Evolutionary conservation across 164 flowering plant species (phyloP).

Genomic region (Dillenia suffruticosa): DNA sequence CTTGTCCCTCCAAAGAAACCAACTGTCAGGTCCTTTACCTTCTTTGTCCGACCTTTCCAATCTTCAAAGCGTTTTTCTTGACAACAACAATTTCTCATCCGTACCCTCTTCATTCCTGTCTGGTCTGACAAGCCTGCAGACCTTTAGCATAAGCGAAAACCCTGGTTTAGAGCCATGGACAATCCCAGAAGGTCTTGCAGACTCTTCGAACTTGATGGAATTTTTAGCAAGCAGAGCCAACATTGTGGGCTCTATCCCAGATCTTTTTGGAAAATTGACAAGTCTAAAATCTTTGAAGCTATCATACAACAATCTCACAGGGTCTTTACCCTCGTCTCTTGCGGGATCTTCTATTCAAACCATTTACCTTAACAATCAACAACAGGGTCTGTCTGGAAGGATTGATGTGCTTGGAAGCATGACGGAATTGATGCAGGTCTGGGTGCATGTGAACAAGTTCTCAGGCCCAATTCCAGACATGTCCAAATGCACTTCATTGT

Average conservation of each 20-base stretch:
- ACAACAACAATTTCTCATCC: constrained; percentile 26
- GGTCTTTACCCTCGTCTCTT: constrained; percentile 32
- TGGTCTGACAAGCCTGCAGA: constrained; percentile 18
- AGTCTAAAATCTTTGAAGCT: constrained; percentile 30
- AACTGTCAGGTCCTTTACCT: constrained; percentile 25
- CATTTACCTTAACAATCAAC: constrained; percentile 45
- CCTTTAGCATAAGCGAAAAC: constrained; percentile 26
- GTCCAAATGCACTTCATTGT: constrained; percentile 24
- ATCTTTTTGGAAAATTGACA: constrained; percentile 21
- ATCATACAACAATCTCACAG: constrained; percentile 51
- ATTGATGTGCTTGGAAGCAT: constrained; percentile 34
- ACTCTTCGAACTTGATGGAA: constrained; percentile 15
- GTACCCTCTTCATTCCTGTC: constrained; percentile 17
- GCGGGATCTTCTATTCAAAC: constrained; percentile 23
- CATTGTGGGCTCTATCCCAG: constrained; percentile 35
- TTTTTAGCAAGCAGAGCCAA: constrained; percentile 26
- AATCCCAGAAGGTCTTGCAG: constrained; percentile 24
- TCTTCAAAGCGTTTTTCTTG: constrained; percentile 22
- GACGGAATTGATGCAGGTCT: constrained; percentile 34
- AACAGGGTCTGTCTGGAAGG: constrained; percentile 25
- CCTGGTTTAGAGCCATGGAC: constrained; percentile 26
- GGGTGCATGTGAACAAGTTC: constrained; percentile 46
- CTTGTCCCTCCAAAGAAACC: constrained; percentile 25
- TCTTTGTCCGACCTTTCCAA: constrained; percentile 16
- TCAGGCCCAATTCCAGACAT: constrained; percentile 52